A percentile compares a stretch with the other conserved stretches of the same genome.
These are phyloP conservation scores for Cymodocea nodosa DNA, from an alignment of 116 monocot genomes.

Conservation along the genomic window DNA sequence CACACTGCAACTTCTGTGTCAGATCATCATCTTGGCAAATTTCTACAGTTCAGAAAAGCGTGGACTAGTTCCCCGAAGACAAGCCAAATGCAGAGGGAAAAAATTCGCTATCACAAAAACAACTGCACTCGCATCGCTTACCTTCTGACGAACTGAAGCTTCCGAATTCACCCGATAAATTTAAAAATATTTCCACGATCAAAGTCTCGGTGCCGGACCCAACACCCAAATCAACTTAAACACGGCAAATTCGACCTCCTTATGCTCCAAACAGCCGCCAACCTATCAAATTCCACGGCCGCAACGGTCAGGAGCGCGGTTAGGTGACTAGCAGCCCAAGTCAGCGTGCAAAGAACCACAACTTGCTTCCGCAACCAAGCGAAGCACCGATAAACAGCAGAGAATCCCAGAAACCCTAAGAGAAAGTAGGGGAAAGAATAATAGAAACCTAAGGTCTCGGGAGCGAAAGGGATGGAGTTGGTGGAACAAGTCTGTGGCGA, in stretches of 20 bases:
- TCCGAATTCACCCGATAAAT: neutral
- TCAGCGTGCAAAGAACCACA: neutral
- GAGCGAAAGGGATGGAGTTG: neutral
- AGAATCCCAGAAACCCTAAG: slow-evolving; percentile 6
- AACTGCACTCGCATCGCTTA: neutral
- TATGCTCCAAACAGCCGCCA: neutral
- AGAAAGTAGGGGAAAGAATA: neutral
- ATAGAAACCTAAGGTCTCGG: neutral
- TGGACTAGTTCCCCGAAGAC: too few species aligned
- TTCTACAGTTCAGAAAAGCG: too few species aligned
- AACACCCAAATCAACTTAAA: neutral
- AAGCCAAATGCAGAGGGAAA: too few species aligned
- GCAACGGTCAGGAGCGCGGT: neutral
- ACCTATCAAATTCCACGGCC: neutral
- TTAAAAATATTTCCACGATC: neutral
- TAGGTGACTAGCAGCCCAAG: slow-evolving; percentile 3
- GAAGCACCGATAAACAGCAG: neutral
- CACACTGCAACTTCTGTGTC: too few species aligned
- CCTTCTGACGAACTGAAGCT: neutral
- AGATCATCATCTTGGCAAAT: too few species aligned
- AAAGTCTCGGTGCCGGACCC: too few species aligned
- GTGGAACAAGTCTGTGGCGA: neutral
- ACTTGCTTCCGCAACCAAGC: neutral
- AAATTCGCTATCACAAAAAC: neutral
- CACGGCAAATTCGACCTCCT: neutral